A percentile compares a stretch with the other conserved stretches of the same genome.
These are phyloP conservation scores for Pyricularia sp. DNA, from an alignment of 2,329 filamentous ascomycete genomes.

Conservation along the genomic window DNA sequence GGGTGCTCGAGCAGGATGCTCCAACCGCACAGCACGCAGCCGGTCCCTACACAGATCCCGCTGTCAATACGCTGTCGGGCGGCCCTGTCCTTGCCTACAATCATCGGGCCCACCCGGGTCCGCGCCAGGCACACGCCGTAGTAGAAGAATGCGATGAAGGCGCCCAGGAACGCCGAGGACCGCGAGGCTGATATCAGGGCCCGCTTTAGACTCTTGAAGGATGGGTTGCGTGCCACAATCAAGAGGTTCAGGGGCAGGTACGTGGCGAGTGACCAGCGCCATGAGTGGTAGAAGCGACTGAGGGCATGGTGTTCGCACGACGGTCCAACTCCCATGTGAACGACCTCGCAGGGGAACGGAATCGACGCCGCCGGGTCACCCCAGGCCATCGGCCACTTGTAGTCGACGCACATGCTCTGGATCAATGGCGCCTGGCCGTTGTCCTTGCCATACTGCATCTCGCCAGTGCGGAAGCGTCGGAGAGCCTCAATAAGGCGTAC, in stretches of 20 bases:
- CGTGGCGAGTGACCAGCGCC: slow-evolving; percentile 64
- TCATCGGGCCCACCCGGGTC: slow-evolving; percentile 62
- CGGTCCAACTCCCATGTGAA: slow-evolving; percentile 69
- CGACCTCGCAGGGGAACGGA: slow-evolving; percentile 74
- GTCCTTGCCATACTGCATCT: slow-evolving; percentile 63
- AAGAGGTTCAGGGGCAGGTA: slow-evolving; percentile 68
- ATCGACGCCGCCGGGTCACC: slow-evolving; percentile 61
- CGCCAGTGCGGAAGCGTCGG: slow-evolving; percentile 51
- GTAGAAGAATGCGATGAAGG: slow-evolving; percentile 73
- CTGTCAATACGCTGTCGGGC: slow-evolving; percentile 44
- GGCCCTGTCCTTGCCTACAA: slow-evolving; percentile 24
- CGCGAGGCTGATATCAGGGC: slow-evolving; percentile 52
- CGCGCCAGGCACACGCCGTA: slow-evolving; percentile 75
- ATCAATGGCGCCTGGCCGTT: slow-evolving; percentile 62
- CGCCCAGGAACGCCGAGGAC: slow-evolving; percentile 68
- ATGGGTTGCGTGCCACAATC: slow-evolving; percentile 45
- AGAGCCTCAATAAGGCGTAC: slow-evolving; percentile 64
- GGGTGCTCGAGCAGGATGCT: slow-evolving; percentile 66
- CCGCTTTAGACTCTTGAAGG: slow-evolving; percentile 29
- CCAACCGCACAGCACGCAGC: slow-evolving; percentile 72
- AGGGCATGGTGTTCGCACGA: slow-evolving; percentile 68
- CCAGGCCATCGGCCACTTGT: slow-evolving; percentile 57
- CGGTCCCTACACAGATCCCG: slow-evolving; percentile 60
- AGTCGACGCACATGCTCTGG: slow-evolving; percentile 62
- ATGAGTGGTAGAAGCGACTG: slow-evolving; percentile 58